Evolutionary conservation across 2,329 filamentous ascomycete species (phyloP).

Genomic region (Periconia sp.): DNA sequence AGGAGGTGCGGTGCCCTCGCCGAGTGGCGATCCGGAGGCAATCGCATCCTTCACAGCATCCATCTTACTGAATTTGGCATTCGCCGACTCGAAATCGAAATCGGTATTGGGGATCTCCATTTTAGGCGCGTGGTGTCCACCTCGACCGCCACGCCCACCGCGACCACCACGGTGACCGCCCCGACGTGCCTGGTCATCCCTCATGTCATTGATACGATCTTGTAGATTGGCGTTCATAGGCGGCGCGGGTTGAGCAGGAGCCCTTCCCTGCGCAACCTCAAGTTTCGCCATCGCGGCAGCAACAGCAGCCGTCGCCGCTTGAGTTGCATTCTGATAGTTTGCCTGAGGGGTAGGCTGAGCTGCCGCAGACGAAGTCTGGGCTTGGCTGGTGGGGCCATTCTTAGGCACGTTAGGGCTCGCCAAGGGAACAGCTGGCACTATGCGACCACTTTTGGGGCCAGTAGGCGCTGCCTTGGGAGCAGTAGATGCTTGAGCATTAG

Average conservation of each 20-base stretch:
- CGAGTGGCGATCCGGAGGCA: constrained; percentile 70
- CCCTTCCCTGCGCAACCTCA: constrained; percentile 32
- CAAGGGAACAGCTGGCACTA: constrained; percentile 68
- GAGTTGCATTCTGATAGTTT: constrained; percentile 67
- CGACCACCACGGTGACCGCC: constrained; percentile 51
- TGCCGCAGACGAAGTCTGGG: constrained; percentile 42
- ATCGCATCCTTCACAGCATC: constrained; percentile 88
- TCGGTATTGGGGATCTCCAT: constrained; percentile 88
- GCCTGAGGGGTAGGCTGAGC: constrained; percentile 36
- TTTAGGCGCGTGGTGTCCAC: constrained; percentile 57
- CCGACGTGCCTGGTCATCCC: constrained; percentile 60
- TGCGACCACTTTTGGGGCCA: constrained; percentile 53
- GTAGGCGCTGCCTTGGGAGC: constrained; percentile 41
- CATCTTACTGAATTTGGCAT: constrained; percentile 87
- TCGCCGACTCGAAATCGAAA: constrained; percentile 85
- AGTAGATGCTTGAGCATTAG: constrained; percentile 32
- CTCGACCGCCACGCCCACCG: constrained; percentile 53
- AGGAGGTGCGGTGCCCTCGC: constrained; percentile 43
- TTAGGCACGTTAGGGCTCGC: constrained; percentile 45
- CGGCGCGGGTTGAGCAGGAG: constrained; percentile 16
- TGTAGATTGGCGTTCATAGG: constrained; percentile 68
- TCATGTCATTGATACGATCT: constrained; percentile 76
- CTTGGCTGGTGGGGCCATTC: constrained; percentile 41
- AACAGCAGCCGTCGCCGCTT: constrained; percentile 75
- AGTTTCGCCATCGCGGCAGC: constrained; percentile 79